Percentiles rank a stretch among this genome's conserved stretches.
Conservation (phyloP, 2,329 filamentous ascomycete species). For the Sporothrix inflata region DNA sequence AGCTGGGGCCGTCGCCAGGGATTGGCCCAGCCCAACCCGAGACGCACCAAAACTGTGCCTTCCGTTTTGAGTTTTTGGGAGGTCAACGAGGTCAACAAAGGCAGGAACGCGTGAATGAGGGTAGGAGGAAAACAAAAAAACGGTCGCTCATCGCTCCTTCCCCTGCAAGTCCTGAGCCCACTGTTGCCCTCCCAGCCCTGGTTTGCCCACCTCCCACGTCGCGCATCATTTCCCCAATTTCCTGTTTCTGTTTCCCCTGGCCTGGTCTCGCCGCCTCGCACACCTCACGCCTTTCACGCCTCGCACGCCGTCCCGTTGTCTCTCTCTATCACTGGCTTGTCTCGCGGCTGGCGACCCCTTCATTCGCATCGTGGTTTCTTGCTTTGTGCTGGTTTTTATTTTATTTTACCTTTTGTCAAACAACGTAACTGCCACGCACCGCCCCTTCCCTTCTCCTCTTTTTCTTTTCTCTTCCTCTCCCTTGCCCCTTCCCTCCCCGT, state of each 20-base stretch:
- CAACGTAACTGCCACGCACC: not conserved
- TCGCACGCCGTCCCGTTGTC: not conserved
- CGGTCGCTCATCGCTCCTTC: conserved; percentile 22
- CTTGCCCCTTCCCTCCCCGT: not conserved
- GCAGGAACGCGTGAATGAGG: conserved; percentile 18
- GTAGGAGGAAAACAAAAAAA: not conserved
- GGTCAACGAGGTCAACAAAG: not conserved
- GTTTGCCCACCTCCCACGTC: conserved; percentile 2
- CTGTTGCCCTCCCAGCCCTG: conserved; percentile 13
- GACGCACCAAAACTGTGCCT: conserved; percentile 20
- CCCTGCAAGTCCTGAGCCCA: not conserved
- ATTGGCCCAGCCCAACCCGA: conserved; percentile 10
- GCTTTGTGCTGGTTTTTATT: too few species aligned
- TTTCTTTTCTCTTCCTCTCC: not conserved
- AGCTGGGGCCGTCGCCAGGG: conserved; percentile 14
- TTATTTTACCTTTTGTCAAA: too few species aligned
- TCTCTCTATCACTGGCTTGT: conserved; percentile 8
- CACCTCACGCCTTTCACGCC: not conserved
- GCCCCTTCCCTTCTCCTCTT: not conserved
- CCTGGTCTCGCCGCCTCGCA: not conserved
- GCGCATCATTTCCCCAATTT: conserved; percentile 26
- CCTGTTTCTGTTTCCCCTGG: conserved; percentile 17
- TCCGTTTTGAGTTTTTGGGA: conserved; percentile 16
- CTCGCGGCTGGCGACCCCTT: not conserved
- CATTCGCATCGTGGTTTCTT: conserved; percentile 4